Evolutionary conservation across 495 filamentous ascomycete species (phyloP), one percentile per base, ranked within the genome.

Genomic region (Entonaema liquescens): DNA sequence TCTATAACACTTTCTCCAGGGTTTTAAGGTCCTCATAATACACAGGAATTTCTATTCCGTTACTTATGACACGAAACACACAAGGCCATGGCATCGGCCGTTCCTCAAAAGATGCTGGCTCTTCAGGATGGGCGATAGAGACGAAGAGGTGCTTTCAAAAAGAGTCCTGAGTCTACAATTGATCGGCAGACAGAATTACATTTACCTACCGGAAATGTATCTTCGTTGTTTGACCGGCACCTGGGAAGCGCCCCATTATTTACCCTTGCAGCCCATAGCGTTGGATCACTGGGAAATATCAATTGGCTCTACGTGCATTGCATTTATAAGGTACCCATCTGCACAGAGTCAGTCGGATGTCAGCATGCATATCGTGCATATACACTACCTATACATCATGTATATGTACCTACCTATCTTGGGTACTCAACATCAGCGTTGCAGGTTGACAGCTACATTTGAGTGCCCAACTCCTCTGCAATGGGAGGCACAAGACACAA

Each of bases 201-300:
- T 59, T 25, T 70, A 63, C 54, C 53, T 64, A 54, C 53, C 53
- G 67, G 49, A 59, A 55, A 60, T 13, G 56, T 54, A 33, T 19
- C 11, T 59, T 33, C 29, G 26, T 35, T 40, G 53, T 59, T 53
- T 63, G 69, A 62, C n/a, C 36, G 56, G 53, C 42, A 21, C 28
- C 36, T n/a, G 36, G 25, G 57, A 38, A 59, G 57, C 62, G 62
- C 68, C 62, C 53, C 44, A 67, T 67, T 53, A 52, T 68, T 42
- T 26, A 62, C 60, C 69, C 64, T 74, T 62, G 72, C 68, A 72
- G 63, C 62, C 68, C 72, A 62, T 68, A 70, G 59, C 64, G 68
- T 66, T 76, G 71, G 72, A 65, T 74, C 68, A 66, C 35, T 62
- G 55, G 68, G 40, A 63, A 62, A 33, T 60, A 63, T 50, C 65